Conservation (phyloP, 768 basidiomycete species). For the Kondoa malvinella region DNA sequence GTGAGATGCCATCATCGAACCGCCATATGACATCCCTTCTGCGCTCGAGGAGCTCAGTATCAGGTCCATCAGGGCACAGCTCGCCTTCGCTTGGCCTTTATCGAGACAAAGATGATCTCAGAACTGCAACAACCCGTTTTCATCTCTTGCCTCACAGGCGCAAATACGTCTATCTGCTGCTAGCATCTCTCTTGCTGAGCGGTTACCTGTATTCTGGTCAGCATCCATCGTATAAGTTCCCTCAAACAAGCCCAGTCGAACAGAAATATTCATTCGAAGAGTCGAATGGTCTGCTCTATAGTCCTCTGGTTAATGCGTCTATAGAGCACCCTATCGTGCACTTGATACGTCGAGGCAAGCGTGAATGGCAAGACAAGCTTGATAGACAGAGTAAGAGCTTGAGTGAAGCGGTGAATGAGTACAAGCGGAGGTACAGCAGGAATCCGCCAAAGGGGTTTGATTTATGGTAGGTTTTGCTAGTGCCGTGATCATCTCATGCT, state of each 20-base stretch:
- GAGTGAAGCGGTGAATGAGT: conserved; percentile 20
- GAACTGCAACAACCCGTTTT: too few species aligned
- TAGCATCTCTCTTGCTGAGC: neutral
- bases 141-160: neutral
- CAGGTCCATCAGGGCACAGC: too few species aligned
- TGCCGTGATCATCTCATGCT: neutral
- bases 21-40: too few species aligned
- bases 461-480: conserved; percentile 23
- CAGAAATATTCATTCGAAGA: conserved; percentile 8
- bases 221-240: too few species aligned
- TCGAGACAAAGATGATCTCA: too few species aligned
- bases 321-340: conserved; percentile 25
- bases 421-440: conserved; percentile 23
- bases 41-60: too few species aligned
- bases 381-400: conserved; percentile 23
- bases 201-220: neutral
- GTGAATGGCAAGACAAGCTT: conserved; percentile 20
- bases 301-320: neutral
- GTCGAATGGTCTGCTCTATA: conserved; percentile 9
- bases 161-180: neutral
- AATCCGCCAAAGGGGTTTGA: conserved; percentile 26
- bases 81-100: too few species aligned
- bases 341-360: conserved; percentile 19
- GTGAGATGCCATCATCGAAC: too few species aligned
- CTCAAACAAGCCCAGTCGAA: neutral